A percentile compares a stretch with the other conserved stretches of the same genome.
phyloP scores from a whole-genome alignment of 75 land plant species.

The Sequoia sempervirens region DNA sequence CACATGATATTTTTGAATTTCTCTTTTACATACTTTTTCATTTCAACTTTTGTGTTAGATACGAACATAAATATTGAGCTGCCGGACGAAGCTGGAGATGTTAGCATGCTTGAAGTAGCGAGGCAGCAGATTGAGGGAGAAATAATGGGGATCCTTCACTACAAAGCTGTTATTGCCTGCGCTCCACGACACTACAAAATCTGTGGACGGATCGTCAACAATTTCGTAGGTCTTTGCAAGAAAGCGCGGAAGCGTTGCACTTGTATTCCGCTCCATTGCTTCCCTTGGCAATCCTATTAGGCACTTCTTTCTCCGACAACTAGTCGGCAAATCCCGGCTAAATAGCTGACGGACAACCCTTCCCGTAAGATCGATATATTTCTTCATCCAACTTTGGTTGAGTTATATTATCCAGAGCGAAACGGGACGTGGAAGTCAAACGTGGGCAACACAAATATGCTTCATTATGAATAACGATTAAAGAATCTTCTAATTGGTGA shows the following conservation, averaged over 20 bases:
- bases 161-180: constrained; percentile 9
- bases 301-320: background rate
- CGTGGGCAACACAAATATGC: no score
- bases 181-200: constrained; percentile 18
- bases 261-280: background rate
- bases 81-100: constrained; percentile 25
- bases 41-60: no score
- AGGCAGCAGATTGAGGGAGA: constrained; percentile 11
- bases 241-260: constrained; percentile 3
- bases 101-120: constrained; percentile 23
- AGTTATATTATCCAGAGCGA: no score
- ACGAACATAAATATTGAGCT: constrained; percentile 25
- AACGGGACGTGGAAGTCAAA: no score
- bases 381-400: no score
- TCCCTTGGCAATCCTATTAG: no score
- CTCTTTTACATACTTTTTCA: no score
- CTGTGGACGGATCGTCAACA: constrained; percentile 20
- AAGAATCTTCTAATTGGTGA: no score
- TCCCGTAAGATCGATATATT: background rate
- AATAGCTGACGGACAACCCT: background rate
- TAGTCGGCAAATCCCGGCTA: background rate
- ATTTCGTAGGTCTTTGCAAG: constrained; percentile 17
- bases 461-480: no score
- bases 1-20: no score
- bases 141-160: constrained; percentile 13